Evolutionary conservation across 108 stramenopile species (phyloP).

Genomic region (Skeletonema marinoi): DNA sequence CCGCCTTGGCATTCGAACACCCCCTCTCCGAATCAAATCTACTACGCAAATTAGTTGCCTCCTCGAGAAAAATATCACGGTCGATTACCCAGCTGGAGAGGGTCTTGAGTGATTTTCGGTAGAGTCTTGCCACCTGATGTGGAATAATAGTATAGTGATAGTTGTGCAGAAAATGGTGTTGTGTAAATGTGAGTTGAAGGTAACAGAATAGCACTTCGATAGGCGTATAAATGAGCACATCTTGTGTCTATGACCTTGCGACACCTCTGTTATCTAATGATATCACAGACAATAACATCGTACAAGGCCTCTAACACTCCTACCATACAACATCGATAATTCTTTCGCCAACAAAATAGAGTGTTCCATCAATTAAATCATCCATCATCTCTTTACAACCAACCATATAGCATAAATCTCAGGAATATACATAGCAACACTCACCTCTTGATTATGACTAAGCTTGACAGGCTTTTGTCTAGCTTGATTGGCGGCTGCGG

Average conservation of each 20-base stretch:
- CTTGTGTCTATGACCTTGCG: no score
- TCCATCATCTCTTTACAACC: no score
- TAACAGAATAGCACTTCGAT: not conserved
- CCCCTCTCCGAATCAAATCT: constrained; percentile 85
- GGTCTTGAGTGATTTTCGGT: constrained; percentile 74
- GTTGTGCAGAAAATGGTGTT: not conserved
- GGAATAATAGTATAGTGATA: not conserved
- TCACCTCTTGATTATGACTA: constrained; percentile 80
- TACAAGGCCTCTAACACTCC: no score
- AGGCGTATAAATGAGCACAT: not conserved
- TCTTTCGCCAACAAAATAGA: no score
- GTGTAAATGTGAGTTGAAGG: not conserved
- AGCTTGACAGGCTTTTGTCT: constrained; percentile 73
- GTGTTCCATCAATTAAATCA: no score
- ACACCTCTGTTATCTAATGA: no score
- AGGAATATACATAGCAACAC: not conserved
- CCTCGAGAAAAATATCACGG: constrained; percentile 88
- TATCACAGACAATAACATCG: no score
- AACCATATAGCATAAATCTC: no score
- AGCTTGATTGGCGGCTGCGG: constrained; percentile 70
- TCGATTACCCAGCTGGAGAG: constrained; percentile 89
- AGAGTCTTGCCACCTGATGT: constrained; percentile 83
- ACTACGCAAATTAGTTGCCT: constrained; percentile 77
- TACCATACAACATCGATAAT: no score
- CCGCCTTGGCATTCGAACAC: constrained; percentile 62